Evolutionary conservation across 2,329 filamentous ascomycete species (phyloP), one percentile per base, ranked within the genome.

Genomic region (Xylariaceae sp.): DNA sequence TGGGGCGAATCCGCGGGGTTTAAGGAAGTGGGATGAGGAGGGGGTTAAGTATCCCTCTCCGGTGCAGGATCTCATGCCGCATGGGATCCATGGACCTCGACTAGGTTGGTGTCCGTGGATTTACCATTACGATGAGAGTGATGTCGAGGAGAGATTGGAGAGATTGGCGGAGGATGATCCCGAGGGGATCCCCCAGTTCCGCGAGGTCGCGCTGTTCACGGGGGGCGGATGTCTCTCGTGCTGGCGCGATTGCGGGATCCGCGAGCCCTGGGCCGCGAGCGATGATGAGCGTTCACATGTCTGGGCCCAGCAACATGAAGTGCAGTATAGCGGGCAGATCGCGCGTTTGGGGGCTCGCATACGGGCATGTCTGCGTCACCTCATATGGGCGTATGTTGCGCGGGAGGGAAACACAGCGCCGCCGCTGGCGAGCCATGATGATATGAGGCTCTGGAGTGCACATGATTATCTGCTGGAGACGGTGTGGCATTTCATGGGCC

Each of bases 21-120:
- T 55, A 9, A 8, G 3, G 30, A 51, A 15, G 48, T 45, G 23
- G 4, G 13, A 9, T 11, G 63, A 49, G 3, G 42, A 13, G 7
- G 34, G 10, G 13, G 37, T 53, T 7, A 34, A 47, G 11, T 57
- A 60, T 15, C 63, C 63, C 2, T 64, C 61, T 10, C 59, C 63
- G 4, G 30, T 62, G 6, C 61, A 64, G 37, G 59, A 58, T 30
- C 61, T 64, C 13, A 57, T 65, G 15, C 53, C 53, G 37, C 59
- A 65, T 47, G 45, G 45, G 1, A 47, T 56, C 4, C 59, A 64
- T 34, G 59, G 62, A 1, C 62, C 59, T 0, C 4, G 59, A 0
- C 62, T 56, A 0, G 60, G 57, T 0, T 15, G 5, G 10, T 60
- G 57, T 44, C 59, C 60, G 2, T 62, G 62, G 62, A 49, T 2